These are phyloP conservation scores for Aspergillus sp. DNA, from an alignment of 2,329 filamentous ascomycete genomes.

Conservation along the genomic window DNA sequence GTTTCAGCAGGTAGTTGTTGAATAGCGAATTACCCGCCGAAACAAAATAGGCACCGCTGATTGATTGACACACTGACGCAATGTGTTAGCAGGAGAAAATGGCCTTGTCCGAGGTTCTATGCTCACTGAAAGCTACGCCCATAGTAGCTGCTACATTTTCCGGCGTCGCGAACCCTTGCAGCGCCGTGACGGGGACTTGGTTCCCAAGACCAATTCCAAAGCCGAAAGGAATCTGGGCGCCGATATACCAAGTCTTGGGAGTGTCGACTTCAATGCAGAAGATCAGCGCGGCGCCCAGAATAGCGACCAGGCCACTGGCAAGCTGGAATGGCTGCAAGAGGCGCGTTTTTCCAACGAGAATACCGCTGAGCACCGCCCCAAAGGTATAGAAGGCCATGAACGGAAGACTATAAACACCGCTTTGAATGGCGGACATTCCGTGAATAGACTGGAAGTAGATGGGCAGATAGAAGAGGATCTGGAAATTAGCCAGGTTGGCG, in stretches of 20 bases:
- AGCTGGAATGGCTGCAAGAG: background rate
- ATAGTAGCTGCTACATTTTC: background rate
- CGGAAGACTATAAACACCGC: too few species aligned
- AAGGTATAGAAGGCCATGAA: background rate
- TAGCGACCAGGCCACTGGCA: background rate
- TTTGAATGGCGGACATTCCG: too few species aligned
- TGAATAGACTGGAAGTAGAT: too few species aligned
- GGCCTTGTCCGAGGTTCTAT: too few species aligned
- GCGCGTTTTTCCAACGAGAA: background rate
- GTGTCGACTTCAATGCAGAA: background rate
- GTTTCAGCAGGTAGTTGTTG: background rate
- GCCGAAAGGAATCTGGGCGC: background rate
- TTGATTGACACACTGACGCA: background rate
- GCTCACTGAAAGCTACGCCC: background rate
- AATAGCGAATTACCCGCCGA: background rate
- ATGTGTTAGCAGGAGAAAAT: background rate
- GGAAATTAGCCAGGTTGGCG: too few species aligned
- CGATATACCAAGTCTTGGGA: background rate
- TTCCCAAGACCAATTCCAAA: too few species aligned
- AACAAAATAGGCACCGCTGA: background rate
- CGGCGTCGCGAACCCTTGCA: background rate
- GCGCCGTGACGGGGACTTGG: background rate
- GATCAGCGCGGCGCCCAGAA: background rate
- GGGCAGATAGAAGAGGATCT: too few species aligned
- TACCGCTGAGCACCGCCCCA: background rate